These are phyloP conservation scores for Fusarium foetens DNA, from an alignment of 2,329 filamentous ascomycete species.

Conservation along the genomic window DNA sequence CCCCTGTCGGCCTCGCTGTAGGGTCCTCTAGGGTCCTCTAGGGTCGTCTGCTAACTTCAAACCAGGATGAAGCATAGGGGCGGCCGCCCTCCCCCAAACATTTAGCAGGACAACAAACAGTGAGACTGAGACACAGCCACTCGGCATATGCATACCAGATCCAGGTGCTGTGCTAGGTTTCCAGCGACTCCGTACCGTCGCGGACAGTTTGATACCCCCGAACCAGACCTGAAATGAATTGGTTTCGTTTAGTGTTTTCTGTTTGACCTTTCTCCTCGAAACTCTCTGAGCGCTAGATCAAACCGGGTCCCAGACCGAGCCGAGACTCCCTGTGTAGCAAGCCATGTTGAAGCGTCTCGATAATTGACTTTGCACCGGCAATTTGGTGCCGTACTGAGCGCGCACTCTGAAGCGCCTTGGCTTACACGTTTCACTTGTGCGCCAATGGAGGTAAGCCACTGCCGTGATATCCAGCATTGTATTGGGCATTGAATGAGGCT, in stretches of 20 bases:
- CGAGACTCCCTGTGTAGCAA: slow-evolving; percentile 22
- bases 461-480: neutral
- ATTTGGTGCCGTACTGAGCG: slow-evolving; percentile 1
- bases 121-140: slow-evolving; percentile 21
- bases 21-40: slow-evolving; percentile 4
- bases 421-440: slow-evolving; percentile 10
- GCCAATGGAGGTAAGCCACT: neutral
- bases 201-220: slow-evolving; percentile 32
- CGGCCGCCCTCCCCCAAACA: slow-evolving; percentile 20
- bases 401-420: neutral
- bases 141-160: neutral
- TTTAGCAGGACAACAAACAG: neutral
- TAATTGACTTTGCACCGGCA: slow-evolving; percentile 9
- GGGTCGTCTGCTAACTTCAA: slow-evolving; percentile 25
- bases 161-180: neutral
- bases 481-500: neutral
- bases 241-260: slow-evolving; percentile 6
- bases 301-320: slow-evolving; percentile 6
- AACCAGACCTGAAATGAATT: slow-evolving; percentile 1
- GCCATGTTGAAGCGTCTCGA: neutral
- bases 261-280: slow-evolving; percentile 8
- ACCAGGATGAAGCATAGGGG: slow-evolving; percentile 31
- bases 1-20: neutral
- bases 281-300: slow-evolving; percentile 19
- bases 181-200: neutral